These are phyloP conservation scores for Colletotrichum tropicicola DNA, from an alignment of 2,329 filamentous ascomycete genomes.

Conservation along the genomic window DNA sequence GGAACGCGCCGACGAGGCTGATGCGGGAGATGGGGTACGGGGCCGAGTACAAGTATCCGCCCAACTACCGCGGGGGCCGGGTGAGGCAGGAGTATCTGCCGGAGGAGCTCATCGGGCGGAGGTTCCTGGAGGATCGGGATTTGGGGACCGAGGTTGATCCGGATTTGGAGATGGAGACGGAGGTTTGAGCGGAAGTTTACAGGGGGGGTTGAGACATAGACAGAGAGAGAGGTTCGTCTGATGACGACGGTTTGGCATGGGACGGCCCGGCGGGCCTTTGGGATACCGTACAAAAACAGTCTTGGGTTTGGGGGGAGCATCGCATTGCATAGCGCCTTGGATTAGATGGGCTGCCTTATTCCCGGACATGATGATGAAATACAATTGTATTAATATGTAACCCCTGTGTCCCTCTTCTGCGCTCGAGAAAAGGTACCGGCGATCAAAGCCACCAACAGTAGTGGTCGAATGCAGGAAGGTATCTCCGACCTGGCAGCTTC, in stretches of 20 bases:
- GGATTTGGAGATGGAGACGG: conserved; percentile 59
- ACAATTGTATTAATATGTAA: not conserved
- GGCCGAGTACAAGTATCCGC: conserved; percentile 95
- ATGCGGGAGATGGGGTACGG: conserved; percentile 96
- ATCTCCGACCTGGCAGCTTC: too few species aligned
- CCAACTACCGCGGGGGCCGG: conserved; percentile 82
- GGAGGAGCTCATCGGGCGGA: conserved; percentile 72
- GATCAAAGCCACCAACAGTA: too few species aligned
- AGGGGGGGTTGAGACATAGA: too few species aligned
- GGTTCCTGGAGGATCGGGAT: conserved; percentile 82
- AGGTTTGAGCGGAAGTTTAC: too few species aligned
- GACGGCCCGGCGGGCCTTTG: not conserved
- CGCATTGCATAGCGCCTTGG: not conserved
- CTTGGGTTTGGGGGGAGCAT: not conserved
- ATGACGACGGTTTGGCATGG: not conserved
- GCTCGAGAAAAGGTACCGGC: too few species aligned
- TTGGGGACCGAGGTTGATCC: conserved; percentile 82
- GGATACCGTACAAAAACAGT: not conserved
- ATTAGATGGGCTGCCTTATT: too few species aligned
- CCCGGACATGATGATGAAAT: not conserved
- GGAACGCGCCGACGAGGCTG: conserved; percentile 90
- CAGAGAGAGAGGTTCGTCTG: too few species aligned
- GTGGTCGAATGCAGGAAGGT: too few species aligned
- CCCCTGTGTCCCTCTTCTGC: too few species aligned
- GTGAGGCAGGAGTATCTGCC: conserved; percentile 94